A percentile compares a stretch with the other conserved stretches of the same genome.
Conservation (phyloP, 2,329 filamentous ascomycete genomes). For the Colletotrichum trifolii region DNA sequence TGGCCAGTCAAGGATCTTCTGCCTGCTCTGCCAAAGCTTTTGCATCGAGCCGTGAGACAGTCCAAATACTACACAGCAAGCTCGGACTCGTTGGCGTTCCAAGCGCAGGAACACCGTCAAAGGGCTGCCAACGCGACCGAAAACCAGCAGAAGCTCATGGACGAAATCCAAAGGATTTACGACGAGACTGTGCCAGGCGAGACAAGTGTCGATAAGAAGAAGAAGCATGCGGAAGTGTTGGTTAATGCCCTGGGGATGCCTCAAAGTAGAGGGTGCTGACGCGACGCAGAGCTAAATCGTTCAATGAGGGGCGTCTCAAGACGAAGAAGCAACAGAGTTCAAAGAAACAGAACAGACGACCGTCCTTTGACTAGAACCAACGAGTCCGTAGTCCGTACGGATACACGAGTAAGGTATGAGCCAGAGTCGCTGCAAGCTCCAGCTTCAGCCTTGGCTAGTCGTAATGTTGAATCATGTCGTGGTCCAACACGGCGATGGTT, state of each 20-base stretch:
- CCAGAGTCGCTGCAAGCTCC: too few relatives aligned
- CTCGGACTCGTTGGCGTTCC: constrained; percentile 64
- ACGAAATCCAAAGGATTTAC: constrained; percentile 62
- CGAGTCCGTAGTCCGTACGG: neutral
- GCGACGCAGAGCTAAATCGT: constrained; percentile 56
- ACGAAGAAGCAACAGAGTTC: constrained; percentile 60
- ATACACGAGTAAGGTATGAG: neutral
- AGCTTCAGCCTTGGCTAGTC: too few relatives aligned
- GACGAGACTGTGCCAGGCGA: constrained; percentile 57
- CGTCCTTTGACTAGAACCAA: constrained; percentile 16
- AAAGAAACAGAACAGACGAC: constrained; percentile 56
- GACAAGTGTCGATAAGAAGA: constrained; percentile 57
- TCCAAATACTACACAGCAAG: constrained; percentile 65
- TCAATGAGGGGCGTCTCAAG: constrained; percentile 56
- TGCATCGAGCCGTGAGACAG: constrained; percentile 58
- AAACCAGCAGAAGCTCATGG: constrained; percentile 60
- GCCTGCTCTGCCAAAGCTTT: constrained; percentile 56
- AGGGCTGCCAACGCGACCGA: constrained; percentile 63
- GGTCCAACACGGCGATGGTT: too few relatives aligned
- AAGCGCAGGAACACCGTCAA: constrained; percentile 66
- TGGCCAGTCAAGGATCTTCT: constrained; percentile 62
- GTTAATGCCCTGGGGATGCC: constrained; percentile 38
- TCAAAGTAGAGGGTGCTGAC: constrained; percentile 22
- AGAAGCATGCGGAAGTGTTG: constrained; percentile 62
- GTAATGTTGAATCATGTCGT: too few relatives aligned